Evolutionary conservation across 768 basidiomycete genomes (phyloP), one percentile per base, ranked within the genome.

Genomic region (Ephemerocybe angulata): DNA sequence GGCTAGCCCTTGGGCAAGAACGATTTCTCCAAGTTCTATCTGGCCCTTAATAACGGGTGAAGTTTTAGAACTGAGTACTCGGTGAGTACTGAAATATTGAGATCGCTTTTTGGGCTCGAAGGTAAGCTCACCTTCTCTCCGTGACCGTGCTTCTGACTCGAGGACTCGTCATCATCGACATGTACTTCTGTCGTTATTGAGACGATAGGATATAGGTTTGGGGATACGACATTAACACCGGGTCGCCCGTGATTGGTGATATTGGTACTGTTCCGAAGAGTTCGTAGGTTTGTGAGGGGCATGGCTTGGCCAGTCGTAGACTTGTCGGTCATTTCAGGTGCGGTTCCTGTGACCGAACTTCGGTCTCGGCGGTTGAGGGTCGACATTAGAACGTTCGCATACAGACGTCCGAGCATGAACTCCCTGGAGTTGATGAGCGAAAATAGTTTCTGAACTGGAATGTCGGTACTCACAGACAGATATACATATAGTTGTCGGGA

Each of bases 291-390:
- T 27, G 48, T 33, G 30, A 50, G 48, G 31, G 48, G 31, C 5
- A 50, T 17, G 30, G 46, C 25, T 24, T 47, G 27, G 46, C 12
- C 21, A 29, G 29, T 8, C 42, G 29, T 50, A 11, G 46, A 29
- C 5, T 48, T 25, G 11, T 28, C 7, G 28, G 48, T 33, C 19
- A n/a, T 7, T 12, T 27, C 21, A n/a, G 15, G 27, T 6, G 19
- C 30, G 19, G 48, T 29, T 3, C 29, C 48, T 7, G 48, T 50
- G 19, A 50, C 29, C 19, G 27, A n/a, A 17, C 27, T 12, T 6
- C 48, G 48, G 48, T 50, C 48, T n/a, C 48, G 48, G 30, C 48
- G 48, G 30, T 50, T 50, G 11, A 50, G 30, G 19, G 48, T 50
- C n/a, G 48, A 29, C 29, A 50, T 31, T 35, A 50, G 29, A n/a